Conservation (phyloP, 2,329 filamentous ascomycete genomes). For the Scytalidium lignicola region DNA sequence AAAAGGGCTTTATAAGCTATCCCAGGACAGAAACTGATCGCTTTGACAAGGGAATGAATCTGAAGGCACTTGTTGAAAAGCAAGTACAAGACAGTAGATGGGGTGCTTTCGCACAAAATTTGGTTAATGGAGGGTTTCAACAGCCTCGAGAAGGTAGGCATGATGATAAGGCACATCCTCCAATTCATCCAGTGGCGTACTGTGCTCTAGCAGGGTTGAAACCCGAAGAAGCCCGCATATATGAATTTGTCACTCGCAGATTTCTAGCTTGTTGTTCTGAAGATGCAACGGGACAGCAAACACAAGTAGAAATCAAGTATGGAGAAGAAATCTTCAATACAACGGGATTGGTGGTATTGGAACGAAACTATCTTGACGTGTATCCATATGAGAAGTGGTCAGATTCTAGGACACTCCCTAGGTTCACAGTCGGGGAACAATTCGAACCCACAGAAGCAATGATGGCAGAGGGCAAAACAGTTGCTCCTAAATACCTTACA, state of each 20-base stretch:
- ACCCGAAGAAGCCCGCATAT: constrained; percentile 69
- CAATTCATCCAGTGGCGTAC: constrained; percentile 93
- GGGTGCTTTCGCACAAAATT: constrained; percentile 72
- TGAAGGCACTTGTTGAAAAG: constrained; percentile 74
- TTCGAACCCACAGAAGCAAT: constrained; percentile 87
- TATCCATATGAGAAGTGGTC: constrained; percentile 98
- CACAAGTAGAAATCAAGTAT: constrained; percentile 79
- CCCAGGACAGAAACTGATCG: constrained; percentile 95
- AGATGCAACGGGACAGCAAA: constrained; percentile 84
- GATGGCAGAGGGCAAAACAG: constrained; percentile 88
- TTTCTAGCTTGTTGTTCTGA: constrained; percentile 96
- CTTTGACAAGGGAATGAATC: constrained; percentile 85
- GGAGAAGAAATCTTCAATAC: constrained; percentile 79
- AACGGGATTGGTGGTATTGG: constrained; percentile 77
- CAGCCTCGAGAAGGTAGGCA: constrained; percentile 78
- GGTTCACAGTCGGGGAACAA: constrained; percentile 70
- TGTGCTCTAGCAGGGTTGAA: constrained; percentile 57
- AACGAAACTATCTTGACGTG: constrained; percentile 90
- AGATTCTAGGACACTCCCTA: constrained; percentile 75
- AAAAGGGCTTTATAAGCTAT: constrained; percentile 94
- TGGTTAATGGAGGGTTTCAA: constrained; percentile 72
- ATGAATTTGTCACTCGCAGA: constrained; percentile 86
- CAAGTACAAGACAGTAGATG: constrained; percentile 72
- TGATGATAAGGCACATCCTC: constrained; percentile 95
- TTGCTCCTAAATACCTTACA: constrained; percentile 78